Evolutionary conservation across 345 rosid genomes (phyloP).

Genomic region (Garcia nutans): DNA sequence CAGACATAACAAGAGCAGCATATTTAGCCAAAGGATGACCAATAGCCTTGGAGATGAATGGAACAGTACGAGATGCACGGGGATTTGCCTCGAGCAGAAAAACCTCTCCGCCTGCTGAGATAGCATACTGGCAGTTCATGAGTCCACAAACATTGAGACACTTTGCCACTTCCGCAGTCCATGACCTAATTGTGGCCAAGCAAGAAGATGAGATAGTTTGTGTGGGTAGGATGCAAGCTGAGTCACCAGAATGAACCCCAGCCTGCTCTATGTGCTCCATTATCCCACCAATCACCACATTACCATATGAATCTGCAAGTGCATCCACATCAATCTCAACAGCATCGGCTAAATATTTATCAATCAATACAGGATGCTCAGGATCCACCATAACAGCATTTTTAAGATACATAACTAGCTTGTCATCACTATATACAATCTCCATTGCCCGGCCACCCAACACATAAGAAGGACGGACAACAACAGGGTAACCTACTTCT

Average conservation of each 20-base stretch:
- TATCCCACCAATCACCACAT: constrained; percentile 92
- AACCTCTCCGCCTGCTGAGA: constrained; percentile 73
- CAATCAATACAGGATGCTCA: constrained; percentile 83
- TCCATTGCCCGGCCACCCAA: constrained; percentile 98
- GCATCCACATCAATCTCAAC: constrained; percentile 88
- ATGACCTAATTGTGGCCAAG: constrained; percentile 68
- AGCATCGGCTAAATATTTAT: constrained; percentile 85
- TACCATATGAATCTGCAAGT: constrained; percentile 75
- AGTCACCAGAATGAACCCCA: constrained; percentile 98
- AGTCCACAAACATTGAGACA: constrained; percentile 86
- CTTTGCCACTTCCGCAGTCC: constrained; percentile 79
- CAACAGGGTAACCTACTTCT: constrained; percentile 88
- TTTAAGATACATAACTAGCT: constrained; percentile 73
- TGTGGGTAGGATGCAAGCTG: constrained; percentile 91
- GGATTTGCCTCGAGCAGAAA: constrained; percentile 98
- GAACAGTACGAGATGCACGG: constrained; percentile 94
- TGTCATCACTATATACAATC: constrained; percentile 76
- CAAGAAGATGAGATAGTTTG: constrained; percentile 69
- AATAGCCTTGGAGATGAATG: constrained; percentile 96
- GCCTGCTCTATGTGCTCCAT: constrained; percentile 99
- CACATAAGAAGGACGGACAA: constrained; percentile 94
- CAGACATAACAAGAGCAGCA: constrained; percentile 92
- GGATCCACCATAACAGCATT: constrained; percentile 96
- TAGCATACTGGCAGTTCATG: constrained; percentile 95
- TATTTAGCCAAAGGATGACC: constrained; percentile 95